Percentiles rank a stretch among this genome's conserved stretches.
Evolutionary conservation across 2,329 filamentous ascomycete species (phyloP).

Genomic region (Polychaeton citri): DNA sequence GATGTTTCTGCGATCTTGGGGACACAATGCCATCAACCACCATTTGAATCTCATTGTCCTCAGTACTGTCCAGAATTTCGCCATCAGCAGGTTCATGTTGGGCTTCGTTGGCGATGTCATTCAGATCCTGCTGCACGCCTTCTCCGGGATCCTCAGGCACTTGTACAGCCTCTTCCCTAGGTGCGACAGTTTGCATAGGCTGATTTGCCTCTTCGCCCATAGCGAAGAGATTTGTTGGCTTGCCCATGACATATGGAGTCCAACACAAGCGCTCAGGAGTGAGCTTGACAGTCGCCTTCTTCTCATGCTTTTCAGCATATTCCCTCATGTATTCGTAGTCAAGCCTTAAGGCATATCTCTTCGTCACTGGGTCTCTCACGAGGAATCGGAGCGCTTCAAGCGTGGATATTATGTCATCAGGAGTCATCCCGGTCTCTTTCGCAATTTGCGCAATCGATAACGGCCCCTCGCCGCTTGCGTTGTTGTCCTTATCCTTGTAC

Average conservation of each 20-base stretch:
- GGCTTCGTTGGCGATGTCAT: conserved; percentile 2
- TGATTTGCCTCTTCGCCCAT: conserved; percentile 24
- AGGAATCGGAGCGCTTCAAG: conserved; percentile 81
- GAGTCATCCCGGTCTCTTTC: conserved; percentile 83
- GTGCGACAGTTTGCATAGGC: conserved; percentile 67
- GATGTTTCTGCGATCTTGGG: not conserved
- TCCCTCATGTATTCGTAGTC: conserved; percentile 75
- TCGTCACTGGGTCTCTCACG: conserved; percentile 77
- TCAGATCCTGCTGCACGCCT: conserved; percentile 26
- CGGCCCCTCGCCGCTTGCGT: conserved; percentile 9
- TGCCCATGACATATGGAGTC: conserved; percentile 96
- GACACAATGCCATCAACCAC: not conserved
- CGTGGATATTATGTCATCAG: conserved; percentile 90
- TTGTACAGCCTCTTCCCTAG: conserved; percentile 57
- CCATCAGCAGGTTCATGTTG: conserved; percentile 3
- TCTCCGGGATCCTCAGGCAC: conserved; percentile 28
- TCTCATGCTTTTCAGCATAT: conserved; percentile 80
- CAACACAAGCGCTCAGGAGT: conserved; percentile 72
- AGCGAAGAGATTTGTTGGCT: conserved; percentile 29
- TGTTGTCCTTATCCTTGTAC: conserved; percentile 31
- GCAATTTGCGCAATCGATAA: conserved; percentile 55
- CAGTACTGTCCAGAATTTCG: not conserved
- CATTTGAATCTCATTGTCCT: not conserved
- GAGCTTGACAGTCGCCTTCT: conserved; percentile 75
- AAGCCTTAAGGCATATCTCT: conserved; percentile 76